A percentile compares a stretch with the other conserved stretches of the same genome.
Evolutionary conservation across 2,329 filamentous ascomycete genomes (phyloP).

Genomic region (Ascochyta clinopodiicola): DNA sequence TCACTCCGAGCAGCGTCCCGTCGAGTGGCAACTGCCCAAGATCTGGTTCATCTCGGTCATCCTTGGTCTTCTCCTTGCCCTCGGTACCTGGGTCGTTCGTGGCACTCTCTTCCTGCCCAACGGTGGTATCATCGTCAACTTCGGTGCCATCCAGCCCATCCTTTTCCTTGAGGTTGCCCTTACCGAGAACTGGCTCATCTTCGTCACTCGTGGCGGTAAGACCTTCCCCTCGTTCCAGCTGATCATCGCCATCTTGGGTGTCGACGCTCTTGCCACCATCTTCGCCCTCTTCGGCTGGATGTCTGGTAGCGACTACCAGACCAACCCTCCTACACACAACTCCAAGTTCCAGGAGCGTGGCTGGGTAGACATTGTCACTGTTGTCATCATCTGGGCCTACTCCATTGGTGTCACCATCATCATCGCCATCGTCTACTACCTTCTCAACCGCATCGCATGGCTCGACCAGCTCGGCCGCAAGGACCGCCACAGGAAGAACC

Average conservation of each 20-base stretch:
- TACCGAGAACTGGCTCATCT: slow-evolving; percentile 63
- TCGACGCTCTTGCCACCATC: slow-evolving; percentile 74
- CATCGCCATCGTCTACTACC: slow-evolving; percentile 69
- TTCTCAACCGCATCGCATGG: slow-evolving; percentile 65
- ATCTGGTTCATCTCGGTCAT: slow-evolving; percentile 79
- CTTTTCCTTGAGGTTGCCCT: slow-evolving; percentile 61
- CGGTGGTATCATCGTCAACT: slow-evolving; percentile 78
- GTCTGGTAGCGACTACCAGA: slow-evolving; percentile 57
- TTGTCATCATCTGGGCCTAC: slow-evolving; percentile 70
- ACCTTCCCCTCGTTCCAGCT: slow-evolving; percentile 79
- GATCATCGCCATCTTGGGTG: slow-evolving; percentile 72
- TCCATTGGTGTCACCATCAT: slow-evolving; percentile 71
- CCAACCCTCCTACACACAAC: slow-evolving; percentile 51
- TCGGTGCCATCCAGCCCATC: slow-evolving; percentile 75
- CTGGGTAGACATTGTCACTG: slow-evolving; percentile 67
- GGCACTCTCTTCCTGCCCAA: slow-evolving; percentile 71
- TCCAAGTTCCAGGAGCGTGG: slow-evolving; percentile 55
- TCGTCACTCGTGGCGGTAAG: slow-evolving; percentile 66
- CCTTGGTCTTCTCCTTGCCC: slow-evolving; percentile 71
- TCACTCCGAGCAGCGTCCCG: slow-evolving; percentile 74
- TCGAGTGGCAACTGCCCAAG: slow-evolving; percentile 82
- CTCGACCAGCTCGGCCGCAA: slow-evolving; percentile 69
- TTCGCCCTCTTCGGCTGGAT: slow-evolving; percentile 81
- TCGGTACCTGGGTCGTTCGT: slow-evolving; percentile 76
- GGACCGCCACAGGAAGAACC: slow-evolving; percentile 67